A percentile compares a stretch with the other conserved stretches of the same genome.
These are phyloP conservation scores for Arthrobotrys pseudoclavata DNA, from an alignment of 2,329 filamentous ascomycete species.

Conservation along the genomic window DNA sequence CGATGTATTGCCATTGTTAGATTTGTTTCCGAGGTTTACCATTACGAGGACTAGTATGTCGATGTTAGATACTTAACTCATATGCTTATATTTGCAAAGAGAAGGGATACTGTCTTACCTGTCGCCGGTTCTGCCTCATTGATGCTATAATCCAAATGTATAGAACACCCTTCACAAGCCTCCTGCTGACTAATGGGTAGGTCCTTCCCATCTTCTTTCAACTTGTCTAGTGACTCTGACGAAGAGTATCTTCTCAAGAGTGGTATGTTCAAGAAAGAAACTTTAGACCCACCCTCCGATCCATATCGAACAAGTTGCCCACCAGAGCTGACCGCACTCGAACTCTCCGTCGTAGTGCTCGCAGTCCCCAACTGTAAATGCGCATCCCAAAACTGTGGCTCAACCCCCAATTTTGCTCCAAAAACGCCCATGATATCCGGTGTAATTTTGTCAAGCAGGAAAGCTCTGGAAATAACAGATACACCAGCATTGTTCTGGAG, in stretches of 20 bases:
- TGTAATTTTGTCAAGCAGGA: conserved; percentile 43
- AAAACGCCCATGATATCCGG: conserved; percentile 48
- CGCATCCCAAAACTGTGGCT: conserved; percentile 57
- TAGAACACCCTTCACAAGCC: conserved; percentile 44
- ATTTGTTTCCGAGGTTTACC: conserved; percentile 13
- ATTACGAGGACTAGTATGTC: conserved; percentile 38
- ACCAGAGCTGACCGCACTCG: conserved; percentile 27
- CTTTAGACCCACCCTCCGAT: conserved; percentile 36
- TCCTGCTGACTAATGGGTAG: not conserved
- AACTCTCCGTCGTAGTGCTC: not conserved
- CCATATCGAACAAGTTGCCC: conserved; percentile 51
- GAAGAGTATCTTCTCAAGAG: conserved; percentile 40
- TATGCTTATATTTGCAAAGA: not conserved
- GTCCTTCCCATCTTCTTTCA: conserved; percentile 7
- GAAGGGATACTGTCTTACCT: conserved; percentile 18
- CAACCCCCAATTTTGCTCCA: conserved; percentile 41
- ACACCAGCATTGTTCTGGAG: not conserved
- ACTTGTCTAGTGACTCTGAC: conserved; percentile 19
- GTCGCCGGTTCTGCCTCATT: conserved; percentile 12
- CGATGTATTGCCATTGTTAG: not conserved
- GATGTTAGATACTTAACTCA: not conserved
- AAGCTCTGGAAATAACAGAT: conserved; percentile 26
- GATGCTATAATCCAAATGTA: conserved; percentile 38
- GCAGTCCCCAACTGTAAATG: conserved; percentile 38
- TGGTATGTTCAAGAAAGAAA: conserved; percentile 56